These are phyloP conservation scores for Talaromyces sp. DNA, from an alignment of 2,329 filamentous ascomycete species.

Conservation along the genomic window DNA sequence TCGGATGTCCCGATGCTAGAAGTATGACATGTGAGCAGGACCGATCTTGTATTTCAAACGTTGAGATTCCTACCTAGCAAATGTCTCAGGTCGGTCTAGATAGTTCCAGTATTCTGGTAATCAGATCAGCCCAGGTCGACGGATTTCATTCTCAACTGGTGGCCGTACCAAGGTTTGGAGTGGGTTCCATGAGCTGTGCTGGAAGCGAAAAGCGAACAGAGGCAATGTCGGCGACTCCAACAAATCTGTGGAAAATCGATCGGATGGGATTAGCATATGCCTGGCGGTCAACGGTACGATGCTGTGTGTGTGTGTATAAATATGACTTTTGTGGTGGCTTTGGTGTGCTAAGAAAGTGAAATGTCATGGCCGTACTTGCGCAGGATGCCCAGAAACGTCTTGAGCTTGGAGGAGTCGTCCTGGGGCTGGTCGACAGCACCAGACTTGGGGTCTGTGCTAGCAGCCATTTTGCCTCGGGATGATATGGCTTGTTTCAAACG, in stretches of 20 bases:
- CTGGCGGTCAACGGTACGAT: background rate
- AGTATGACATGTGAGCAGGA: conserved; percentile 32
- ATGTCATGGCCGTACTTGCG: conserved; percentile 62
- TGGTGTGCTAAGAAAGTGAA: background rate
- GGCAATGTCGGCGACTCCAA: conserved; percentile 92
- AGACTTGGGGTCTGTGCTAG: conserved; percentile 5
- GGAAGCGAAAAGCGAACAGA: conserved; percentile 93
- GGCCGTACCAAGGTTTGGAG: conserved; percentile 71
- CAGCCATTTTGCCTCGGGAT: conserved; percentile 1
- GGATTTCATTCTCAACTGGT: background rate
- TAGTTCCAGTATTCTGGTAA: conserved; percentile 93
- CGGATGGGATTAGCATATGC: conserved; percentile 9
- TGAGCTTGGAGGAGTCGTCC: conserved; percentile 83
- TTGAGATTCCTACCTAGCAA: conserved; percentile 54
- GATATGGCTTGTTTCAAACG: background rate
- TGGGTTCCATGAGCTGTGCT: conserved; percentile 90
- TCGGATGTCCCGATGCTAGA: conserved; percentile 77
- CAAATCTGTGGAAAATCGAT: conserved; percentile 60
- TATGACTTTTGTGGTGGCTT: background rate
- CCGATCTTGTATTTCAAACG: conserved; percentile 10
- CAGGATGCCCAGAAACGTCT: conserved; percentile 81
- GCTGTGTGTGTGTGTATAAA: conserved; percentile 1
- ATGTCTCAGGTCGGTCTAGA: conserved; percentile 88
- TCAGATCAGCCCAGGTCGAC: background rate
- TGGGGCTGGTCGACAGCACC: conserved; percentile 50